These are phyloP conservation scores for Cyberlindnera maritima DNA, from an alignment of 805 yeast species.

Conservation along the genomic window DNA sequence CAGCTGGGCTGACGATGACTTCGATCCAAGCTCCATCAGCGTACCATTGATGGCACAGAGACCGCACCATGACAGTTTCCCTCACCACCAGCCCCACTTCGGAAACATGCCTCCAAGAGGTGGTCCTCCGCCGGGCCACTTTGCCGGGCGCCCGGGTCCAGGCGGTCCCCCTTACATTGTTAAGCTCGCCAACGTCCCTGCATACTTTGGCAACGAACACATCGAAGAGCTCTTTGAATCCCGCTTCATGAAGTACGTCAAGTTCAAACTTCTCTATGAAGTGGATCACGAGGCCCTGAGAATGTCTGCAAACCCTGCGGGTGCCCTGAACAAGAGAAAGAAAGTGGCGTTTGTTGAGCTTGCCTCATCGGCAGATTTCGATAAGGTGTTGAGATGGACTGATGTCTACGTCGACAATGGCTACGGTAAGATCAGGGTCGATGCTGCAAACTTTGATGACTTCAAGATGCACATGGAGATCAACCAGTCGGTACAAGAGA, in stretches of 20 bases:
- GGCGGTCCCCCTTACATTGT: slow-evolving; percentile 59
- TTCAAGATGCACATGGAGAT: slow-evolving; percentile 23
- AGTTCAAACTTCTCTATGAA: slow-evolving; percentile 62
- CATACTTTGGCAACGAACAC: slow-evolving; percentile 47
- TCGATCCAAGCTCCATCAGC: slow-evolving; percentile 59
- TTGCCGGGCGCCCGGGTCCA: background rate
- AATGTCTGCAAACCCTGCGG: slow-evolving; percentile 18
- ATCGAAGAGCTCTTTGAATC: slow-evolving; percentile 61
- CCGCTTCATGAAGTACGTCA: slow-evolving; percentile 54
- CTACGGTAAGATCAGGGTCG: slow-evolving; percentile 31
- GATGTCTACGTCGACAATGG: slow-evolving; percentile 48
- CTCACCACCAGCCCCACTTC: background rate
- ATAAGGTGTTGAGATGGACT: slow-evolving; percentile 59
- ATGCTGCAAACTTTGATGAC: slow-evolving; percentile 26
- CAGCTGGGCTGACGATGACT: slow-evolving; percentile 72
- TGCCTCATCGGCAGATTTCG: slow-evolving; percentile 46
- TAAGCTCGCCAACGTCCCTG: slow-evolving; percentile 60
- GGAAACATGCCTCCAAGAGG: slow-evolving; percentile 8
- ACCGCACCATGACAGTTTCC: slow-evolving; percentile 9
- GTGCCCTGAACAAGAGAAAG: slow-evolving; percentile 32
- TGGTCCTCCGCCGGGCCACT: background rate
- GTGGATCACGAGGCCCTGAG: slow-evolving; percentile 37
- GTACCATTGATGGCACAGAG: slow-evolving; percentile 35
- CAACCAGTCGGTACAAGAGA: slow-evolving; percentile 21
- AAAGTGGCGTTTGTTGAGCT: slow-evolving; percentile 67